Base-by-base conservation (phyloP, 2,329 filamentous ascomycete species). In the Botrytis fragariae region DNA sequence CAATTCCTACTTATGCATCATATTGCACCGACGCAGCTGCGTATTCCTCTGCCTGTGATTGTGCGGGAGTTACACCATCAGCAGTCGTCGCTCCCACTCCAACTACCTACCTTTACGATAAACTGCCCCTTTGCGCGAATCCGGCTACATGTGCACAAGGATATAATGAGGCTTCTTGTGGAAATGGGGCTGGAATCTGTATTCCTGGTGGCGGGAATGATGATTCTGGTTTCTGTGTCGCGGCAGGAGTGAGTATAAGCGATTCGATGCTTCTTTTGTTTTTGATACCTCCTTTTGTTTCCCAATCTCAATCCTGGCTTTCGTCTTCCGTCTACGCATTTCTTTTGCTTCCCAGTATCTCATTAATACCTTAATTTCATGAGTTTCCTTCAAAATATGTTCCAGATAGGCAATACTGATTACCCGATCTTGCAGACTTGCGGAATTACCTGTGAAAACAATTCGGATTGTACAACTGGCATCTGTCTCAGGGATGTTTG, bases 1-100 rank as follows among this genome's bases (percentile, higher is more conserved):
- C 57, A 14, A 60, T 73, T 42, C 72, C 72, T 25, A 60, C 42
- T 37, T 73, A 73, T 8, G 72, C 72, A 9, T 62, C 72, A 32
- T 69, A 59, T 8, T 73, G 72, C 60, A 42, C 60, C 12, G 68
- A 45, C 20, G 32, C 32, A 12, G n/a, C 44, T 42, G 60, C 39
- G 1, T 73, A 73, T 20, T 35, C 72, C 18, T 73, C 72, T 9
- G 72, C 72, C 6, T 73, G 72, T 48, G n/a, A 32, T 16, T 73
- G 72, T 22, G 72, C 72, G 6, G 32, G 45, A 2, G 8, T 73
- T 29, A 57, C 68, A 4, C 8, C 68, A 9, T 20, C 59, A 18
- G 65, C 39, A 37, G 39, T 65, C 16, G 37, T 60, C 4, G 44
- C 54, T 42, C 59, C 68, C 35, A 54, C 44, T 18, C 72, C 68